A percentile compares a stretch with the other conserved stretches of the same genome.
phyloP scores from a whole-genome alignment of 768 basidiomycete genomes.

The Lactifluus pinguis region DNA sequence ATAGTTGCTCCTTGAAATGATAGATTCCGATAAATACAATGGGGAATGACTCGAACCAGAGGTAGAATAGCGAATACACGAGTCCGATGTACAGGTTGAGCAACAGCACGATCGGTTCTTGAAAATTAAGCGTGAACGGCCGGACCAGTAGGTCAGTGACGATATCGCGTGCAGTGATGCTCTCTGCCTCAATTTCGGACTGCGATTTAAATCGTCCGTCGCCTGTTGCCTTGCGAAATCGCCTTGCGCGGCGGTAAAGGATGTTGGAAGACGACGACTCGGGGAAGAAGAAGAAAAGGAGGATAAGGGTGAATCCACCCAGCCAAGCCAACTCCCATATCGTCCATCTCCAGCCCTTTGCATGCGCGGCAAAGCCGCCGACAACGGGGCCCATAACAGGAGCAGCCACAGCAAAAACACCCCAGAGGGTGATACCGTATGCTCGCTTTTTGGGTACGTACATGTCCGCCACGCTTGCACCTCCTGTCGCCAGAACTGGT shows the following conservation, averaged over 20 bases:
- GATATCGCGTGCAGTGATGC: conserved; percentile 20
- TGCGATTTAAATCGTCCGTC: conserved; percentile 23
- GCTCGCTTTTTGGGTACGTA: conserved; percentile 22
- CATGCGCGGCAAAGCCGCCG: conserved; percentile 29
- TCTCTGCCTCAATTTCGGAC: conserved; percentile 23
- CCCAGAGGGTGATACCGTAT: conserved; percentile 24
- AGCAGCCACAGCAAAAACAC: conserved; percentile 22
- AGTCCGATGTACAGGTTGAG: conserved; percentile 29
- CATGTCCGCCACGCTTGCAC: conserved; percentile 24
- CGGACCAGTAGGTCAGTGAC: conserved; percentile 23
- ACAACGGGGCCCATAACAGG: conserved; percentile 29
- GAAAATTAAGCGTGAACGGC: conserved; percentile 26
- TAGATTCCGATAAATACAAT: conserved; percentile 28
- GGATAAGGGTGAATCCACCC: conserved; percentile 21
- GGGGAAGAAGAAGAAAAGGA: conserved; percentile 27
- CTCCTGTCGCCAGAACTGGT: conserved; percentile 29
- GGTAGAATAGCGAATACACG: conserved; percentile 27
- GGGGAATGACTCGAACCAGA: conserved; percentile 30
- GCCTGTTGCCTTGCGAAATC: conserved; percentile 27
- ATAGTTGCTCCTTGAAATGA: conserved; percentile 25
- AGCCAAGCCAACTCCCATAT: conserved; percentile 29
- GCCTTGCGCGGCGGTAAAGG: conserved; percentile 26
- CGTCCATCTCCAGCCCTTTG: conserved; percentile 29
- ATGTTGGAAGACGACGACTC: conserved; percentile 28
- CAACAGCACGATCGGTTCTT: conserved; percentile 26